phyloP scores from a whole-genome alignment of 352 stramenopile species.

The Globisporangium cederbergense region DNA sequence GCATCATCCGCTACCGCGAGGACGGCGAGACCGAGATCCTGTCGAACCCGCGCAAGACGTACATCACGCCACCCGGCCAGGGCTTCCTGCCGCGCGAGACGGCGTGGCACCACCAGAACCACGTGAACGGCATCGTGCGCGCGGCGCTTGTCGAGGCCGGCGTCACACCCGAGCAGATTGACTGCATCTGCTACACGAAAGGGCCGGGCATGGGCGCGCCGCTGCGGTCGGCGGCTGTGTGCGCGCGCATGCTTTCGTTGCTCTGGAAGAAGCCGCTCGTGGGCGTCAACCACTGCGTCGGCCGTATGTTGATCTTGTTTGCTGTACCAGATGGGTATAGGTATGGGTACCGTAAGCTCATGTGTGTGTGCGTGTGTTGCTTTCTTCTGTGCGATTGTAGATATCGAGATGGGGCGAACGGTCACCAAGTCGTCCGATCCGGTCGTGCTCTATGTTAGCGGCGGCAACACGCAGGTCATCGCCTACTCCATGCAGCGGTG shows the following conservation, averaged over 20 bases:
- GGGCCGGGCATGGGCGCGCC: slow-evolving; percentile 98
- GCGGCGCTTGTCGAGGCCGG: slow-evolving; percentile 92
- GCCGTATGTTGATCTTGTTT: slow-evolving; percentile 51
- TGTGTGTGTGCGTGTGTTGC: neutral
- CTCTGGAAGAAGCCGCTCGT: slow-evolving; percentile 96
- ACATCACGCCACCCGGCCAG: slow-evolving; percentile 95
- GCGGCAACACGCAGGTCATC: slow-evolving; percentile 98
- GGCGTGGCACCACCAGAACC: slow-evolving; percentile 98
- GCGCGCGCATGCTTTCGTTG: slow-evolving; percentile 91
- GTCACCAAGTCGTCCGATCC: slow-evolving; percentile 94
- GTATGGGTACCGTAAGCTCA: neutral
- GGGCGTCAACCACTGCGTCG: slow-evolving; percentile 99
- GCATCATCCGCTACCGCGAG: slow-evolving; percentile 69
- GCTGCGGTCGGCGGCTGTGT: slow-evolving; percentile 94
- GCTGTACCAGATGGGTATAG: neutral
- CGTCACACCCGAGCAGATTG: slow-evolving; percentile 79
- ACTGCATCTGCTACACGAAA: slow-evolving; percentile 95
- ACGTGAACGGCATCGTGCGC: slow-evolving; percentile 94
- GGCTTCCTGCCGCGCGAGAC: slow-evolving; percentile 99
- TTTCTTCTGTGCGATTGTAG: slow-evolving; percentile 22
- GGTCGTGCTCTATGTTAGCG: slow-evolving; percentile 98
- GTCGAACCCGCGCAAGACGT: slow-evolving; percentile 99
- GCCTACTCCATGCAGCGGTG: slow-evolving; percentile 86
- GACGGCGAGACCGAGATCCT: slow-evolving; percentile 91
- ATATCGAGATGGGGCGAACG: slow-evolving; percentile 99